phyloP scores from a whole-genome alignment of 768 basidiomycete species.

The Tubosaeta sp. region DNA sequence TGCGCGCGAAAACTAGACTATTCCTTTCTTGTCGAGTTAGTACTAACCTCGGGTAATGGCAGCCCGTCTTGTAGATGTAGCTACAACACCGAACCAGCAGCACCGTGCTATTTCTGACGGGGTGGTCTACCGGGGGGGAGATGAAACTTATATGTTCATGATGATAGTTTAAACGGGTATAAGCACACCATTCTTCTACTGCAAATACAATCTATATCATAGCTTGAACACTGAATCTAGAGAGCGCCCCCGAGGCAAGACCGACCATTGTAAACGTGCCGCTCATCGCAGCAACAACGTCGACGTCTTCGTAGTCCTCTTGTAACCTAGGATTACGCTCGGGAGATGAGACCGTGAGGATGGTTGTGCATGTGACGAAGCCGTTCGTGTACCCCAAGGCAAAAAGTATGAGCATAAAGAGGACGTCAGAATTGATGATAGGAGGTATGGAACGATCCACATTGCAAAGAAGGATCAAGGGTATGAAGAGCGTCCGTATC shows the following conservation, averaged over 20 bases:
- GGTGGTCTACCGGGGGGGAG: no score
- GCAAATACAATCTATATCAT: conserved; percentile 13
- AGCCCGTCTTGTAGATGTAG: no score
- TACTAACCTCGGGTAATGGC: no score
- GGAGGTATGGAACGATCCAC: conserved; percentile 46
- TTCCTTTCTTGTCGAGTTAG: no score
- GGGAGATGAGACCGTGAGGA: conserved; percentile 78
- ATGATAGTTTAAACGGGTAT: no score
- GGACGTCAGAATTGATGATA: conserved; percentile 69
- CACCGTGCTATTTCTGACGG: no score
- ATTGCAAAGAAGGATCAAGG: conserved; percentile 85
- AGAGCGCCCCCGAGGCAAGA: conserved; percentile 65
- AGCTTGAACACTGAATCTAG: conserved; percentile 72
- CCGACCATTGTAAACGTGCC: conserved; percentile 77
- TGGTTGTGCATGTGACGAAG: conserved; percentile 68
- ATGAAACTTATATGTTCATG: no score
- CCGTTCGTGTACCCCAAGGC: conserved; percentile 75
- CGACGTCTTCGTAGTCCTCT: conserved; percentile 70
- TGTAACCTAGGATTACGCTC: conserved; percentile 69
- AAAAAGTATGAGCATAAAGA: conserved; percentile 72
- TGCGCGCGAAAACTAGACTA: no score
- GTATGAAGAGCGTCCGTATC: conserved; percentile 73
- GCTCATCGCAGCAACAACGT: conserved; percentile 74
- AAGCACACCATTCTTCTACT: not conserved
- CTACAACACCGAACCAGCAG: no score